Evolutionary conservation across 2,329 filamentous ascomycete species (phyloP).

Genomic region (Paecilomyces fulvus): DNA sequence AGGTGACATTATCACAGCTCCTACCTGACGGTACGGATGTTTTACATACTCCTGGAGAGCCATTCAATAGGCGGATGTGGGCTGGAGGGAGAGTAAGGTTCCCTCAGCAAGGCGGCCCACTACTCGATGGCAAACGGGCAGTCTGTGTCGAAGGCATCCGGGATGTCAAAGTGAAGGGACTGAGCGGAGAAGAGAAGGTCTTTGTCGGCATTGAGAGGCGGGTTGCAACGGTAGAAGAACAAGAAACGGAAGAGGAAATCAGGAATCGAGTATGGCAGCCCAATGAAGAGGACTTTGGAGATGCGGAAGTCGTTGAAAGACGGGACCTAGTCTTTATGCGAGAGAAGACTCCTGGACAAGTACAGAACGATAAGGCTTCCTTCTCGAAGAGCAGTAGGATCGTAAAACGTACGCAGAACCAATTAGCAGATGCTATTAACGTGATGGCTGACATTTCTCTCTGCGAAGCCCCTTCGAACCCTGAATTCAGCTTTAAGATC

Average conservation of each 20-base stretch:
- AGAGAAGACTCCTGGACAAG: slow-evolving; percentile 33
- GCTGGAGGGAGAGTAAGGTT: slow-evolving; percentile 67
- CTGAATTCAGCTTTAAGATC: slow-evolving; percentile 52
- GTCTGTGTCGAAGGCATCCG: slow-evolving; percentile 40
- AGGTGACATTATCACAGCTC: slow-evolving; percentile 53
- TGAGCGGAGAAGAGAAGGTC: slow-evolving; percentile 47
- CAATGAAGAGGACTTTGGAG: slow-evolving; percentile 33
- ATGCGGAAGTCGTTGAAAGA: slow-evolving; percentile 46
- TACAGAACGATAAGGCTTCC: slow-evolving; percentile 15
- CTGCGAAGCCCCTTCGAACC: slow-evolving; percentile 37
- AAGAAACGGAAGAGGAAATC: slow-evolving; percentile 25
- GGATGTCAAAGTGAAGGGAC: slow-evolving; percentile 44
- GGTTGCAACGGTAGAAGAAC: slow-evolving; percentile 34
- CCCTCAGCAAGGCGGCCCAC: slow-evolving; percentile 17
- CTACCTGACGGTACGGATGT: slow-evolving; percentile 78
- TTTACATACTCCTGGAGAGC: slow-evolving; percentile 63
- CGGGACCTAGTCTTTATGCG: slow-evolving; percentile 58
- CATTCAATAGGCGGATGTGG: slow-evolving; percentile 77
- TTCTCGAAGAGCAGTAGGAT: slow-evolving; percentile 16
- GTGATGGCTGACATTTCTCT: slow-evolving; percentile 11
- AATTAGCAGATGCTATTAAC: slow-evolving; percentile 5
- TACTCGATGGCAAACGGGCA: slow-evolving; percentile 28
- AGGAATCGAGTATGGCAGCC: slow-evolving; percentile 37
- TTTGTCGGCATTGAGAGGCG: slow-evolving; percentile 53
- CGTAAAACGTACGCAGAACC: slow-evolving; percentile 27